Evolutionary conservation across 345 rosid species (phyloP).

Genomic region (Lepidium africanum): DNA sequence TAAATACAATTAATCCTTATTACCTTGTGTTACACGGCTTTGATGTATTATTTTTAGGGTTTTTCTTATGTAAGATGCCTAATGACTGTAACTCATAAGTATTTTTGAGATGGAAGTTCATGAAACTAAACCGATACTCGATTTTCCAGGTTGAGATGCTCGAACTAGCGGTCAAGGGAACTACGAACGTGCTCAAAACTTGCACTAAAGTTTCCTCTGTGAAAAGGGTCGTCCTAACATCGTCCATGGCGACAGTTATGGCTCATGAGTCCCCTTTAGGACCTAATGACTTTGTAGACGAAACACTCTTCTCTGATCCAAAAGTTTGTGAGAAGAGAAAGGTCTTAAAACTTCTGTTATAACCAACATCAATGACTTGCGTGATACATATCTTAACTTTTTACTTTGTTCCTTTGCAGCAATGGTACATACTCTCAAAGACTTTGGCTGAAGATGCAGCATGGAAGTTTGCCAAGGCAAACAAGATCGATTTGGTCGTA

Average conservation of each 20-base stretch:
- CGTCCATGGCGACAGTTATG: constrained; percentile 32
- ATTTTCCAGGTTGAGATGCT: constrained; percentile 25
- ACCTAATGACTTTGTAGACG: constrained; percentile 33
- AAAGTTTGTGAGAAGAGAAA: constrained; percentile 13
- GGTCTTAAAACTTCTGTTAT: constrained; percentile 2
- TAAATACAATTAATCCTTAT: neutral
- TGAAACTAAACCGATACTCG: too few species aligned
- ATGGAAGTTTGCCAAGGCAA: constrained; percentile 31
- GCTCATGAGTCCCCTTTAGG: constrained; percentile 21
- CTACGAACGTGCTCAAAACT: constrained; percentile 38
- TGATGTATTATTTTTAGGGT: too few species aligned
- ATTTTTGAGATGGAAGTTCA: too few species aligned
- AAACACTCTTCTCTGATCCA: constrained; percentile 40
- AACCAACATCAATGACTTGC: neutral
- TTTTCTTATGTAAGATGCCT: too few species aligned
- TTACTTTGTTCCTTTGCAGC: constrained; percentile 1
- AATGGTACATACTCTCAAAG: constrained; percentile 38
- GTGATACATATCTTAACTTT: neutral
- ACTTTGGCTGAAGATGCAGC: constrained; percentile 45
- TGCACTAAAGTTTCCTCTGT: constrained; percentile 38
- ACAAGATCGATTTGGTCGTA: constrained; percentile 31
- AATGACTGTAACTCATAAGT: too few species aligned
- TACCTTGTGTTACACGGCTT: too few species aligned
- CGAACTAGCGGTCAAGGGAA: constrained; percentile 47
- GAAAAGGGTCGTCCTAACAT: constrained; percentile 45